phyloP scores from a whole-genome alignment of 192 early-diverging fungal genomes.

The Rhizophagus clarus region DNA sequence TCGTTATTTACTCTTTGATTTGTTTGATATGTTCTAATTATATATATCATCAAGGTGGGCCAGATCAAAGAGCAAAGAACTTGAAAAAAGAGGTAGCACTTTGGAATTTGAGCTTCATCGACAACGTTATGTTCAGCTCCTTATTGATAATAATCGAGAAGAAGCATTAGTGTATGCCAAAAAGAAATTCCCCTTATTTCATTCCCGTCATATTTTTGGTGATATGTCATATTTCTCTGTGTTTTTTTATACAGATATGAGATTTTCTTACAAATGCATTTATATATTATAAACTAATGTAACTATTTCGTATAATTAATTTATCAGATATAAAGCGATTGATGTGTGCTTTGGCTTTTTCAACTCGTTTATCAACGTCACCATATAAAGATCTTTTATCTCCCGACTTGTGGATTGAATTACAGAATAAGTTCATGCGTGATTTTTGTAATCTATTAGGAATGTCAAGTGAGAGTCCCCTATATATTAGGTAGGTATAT shows the following conservation, averaged over 20 bases:
- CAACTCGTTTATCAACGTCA: constrained; percentile 37
- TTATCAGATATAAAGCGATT: constrained; percentile 51
- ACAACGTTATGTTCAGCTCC: constrained; percentile 75
- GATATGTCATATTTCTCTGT: background rate
- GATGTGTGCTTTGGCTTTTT: constrained; percentile 44
- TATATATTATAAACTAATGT: background rate
- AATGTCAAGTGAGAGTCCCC: constrained; percentile 70
- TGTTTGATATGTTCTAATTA: background rate
- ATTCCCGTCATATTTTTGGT: constrained; percentile 66
- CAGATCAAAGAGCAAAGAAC: constrained; percentile 48
- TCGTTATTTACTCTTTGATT: background rate
- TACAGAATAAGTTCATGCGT: constrained; percentile 68
- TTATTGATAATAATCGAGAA: constrained; percentile 45
- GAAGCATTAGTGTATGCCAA: constrained; percentile 80
- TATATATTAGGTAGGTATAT: constrained; percentile 62
- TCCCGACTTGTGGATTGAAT: constrained; percentile 49
- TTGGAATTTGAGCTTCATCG: constrained; percentile 92
- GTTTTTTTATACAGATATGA: background rate
- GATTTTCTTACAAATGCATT: too few species aligned
- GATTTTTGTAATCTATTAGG: constrained; percentile 80
- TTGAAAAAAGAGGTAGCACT: constrained; percentile 57
- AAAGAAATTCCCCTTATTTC: constrained; percentile 68
- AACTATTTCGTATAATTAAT: background rate
- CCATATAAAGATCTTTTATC: constrained; percentile 52
- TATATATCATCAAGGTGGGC: constrained; percentile 69